These are phyloP conservation scores for Micromonas commoda DNA, from an alignment of 139 green algal genomes.

Conservation along the genomic window DNA sequence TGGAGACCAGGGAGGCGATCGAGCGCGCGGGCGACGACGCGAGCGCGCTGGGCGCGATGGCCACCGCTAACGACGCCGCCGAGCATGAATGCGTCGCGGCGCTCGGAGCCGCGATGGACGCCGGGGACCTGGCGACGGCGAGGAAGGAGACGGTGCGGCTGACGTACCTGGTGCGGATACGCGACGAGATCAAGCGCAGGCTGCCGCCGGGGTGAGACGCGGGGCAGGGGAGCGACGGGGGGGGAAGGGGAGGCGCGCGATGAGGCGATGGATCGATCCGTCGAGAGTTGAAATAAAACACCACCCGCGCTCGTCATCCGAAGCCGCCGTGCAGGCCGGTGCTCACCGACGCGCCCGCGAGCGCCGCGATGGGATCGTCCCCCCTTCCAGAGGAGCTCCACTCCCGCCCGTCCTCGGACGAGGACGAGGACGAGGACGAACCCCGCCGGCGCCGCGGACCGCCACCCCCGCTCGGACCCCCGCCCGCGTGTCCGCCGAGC, in stretches of 20 bases:
- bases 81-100: neutral
- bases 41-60: neutral
- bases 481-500: neutral
- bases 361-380: neutral
- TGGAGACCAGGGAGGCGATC: constrained; percentile 20
- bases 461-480: too few species aligned
- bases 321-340: neutral
- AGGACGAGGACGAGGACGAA: too few species aligned
- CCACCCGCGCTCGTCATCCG: too few species aligned
- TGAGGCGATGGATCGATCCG: too few species aligned
- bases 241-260: too few species aligned
- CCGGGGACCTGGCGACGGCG: neutral
- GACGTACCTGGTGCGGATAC: constrained; percentile 8
- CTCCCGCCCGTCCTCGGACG: too few species aligned
- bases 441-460: neutral
- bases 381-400: too few species aligned
- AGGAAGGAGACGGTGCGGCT: neutral
- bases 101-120: constrained; percentile 1
- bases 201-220: too few species aligned
- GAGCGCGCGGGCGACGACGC: neutral
- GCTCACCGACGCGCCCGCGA: neutral
- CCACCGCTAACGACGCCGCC: neutral
- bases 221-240: too few species aligned
- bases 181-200: neutral
- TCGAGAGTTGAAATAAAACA: too few species aligned